Base-by-base conservation (phyloP, 1,139 yeast genomes). In the Saccharomyces pastorianus region DNA sequence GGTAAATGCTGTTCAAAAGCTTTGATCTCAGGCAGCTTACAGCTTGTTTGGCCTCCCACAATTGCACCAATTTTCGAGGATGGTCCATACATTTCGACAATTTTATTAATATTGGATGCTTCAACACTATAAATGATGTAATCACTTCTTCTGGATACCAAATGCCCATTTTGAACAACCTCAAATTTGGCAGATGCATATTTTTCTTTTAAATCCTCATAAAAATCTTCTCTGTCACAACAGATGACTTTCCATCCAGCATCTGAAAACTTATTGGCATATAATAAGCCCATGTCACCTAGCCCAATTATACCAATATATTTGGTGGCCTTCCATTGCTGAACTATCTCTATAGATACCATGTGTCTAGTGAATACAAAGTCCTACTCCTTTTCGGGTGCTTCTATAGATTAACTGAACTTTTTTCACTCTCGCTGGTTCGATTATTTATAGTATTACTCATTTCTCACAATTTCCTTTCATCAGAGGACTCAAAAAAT, bases 21-120 rank as follows among this genome's bases (percentile, higher is more conserved):
- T 20, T 74, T 76, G 47, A 93, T 85, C 67, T 93, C 99, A 0
- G 96, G 96, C 20, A 82, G 85, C 67, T 93, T 93, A 73, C 98
- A 93, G 5, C 96, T 88, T 0, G 99, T 91, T 70, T 93, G 99
- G 4, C 99, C 99, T 13, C 99, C 99, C 9, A 93, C 96, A 51
- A 90, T 81, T 3, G 96, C 86, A 2, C 96, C 95, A 14, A 81
- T 73, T 68, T 90, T 93, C 3, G 96, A 85, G 0, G 96, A 78
- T 0, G 96, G 95, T 0, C 96, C 97, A 68, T 90, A 93, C 38
- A 73, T 51, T 4, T 81, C 66, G 6, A 90, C 96, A 48, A 91
- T 87, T 57, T 77, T 76, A 51, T 76, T 82, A 51, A 93, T 85
- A 64, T 83, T 81, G 61, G 84, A 96, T 1, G 96, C 95, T 67